phyloP scores from a whole-genome alignment of 2,329 filamentous ascomycete species.

The Lachnellula willkommii region DNA sequence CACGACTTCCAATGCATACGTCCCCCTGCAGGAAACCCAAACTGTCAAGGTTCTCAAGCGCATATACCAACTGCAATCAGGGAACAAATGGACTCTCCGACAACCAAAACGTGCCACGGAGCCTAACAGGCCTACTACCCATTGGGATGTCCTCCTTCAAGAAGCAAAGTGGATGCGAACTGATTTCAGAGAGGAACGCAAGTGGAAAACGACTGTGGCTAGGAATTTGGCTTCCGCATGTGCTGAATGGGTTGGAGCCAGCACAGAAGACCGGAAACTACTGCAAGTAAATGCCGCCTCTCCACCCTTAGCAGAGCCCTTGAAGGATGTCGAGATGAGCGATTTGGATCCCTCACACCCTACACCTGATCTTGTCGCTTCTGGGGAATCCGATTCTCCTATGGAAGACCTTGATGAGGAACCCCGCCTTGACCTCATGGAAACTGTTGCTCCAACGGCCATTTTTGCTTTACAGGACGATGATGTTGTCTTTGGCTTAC shows the following conservation, averaged over 20 bases:
- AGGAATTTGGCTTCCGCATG: constrained; percentile 77
- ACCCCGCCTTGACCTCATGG: constrained; percentile 29
- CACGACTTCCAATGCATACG: constrained; percentile 76
- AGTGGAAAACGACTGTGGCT: constrained; percentile 83
- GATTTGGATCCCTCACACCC: constrained; percentile 37
- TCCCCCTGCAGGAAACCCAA: constrained; percentile 79
- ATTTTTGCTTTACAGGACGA: constrained; percentile 80
- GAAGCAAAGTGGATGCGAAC: constrained; percentile 99
- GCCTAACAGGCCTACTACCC: constrained; percentile 67
- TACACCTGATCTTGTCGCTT: constrained; percentile 64
- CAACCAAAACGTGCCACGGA: constrained; percentile 83
- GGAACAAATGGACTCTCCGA: constrained; percentile 86
- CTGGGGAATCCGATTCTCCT: constrained; percentile 54
- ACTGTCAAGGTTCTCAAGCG: constrained; percentile 80
- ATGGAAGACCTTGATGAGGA: constrained; percentile 39
- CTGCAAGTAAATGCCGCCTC: constrained; percentile 64
- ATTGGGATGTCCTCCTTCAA: constrained; percentile 80
- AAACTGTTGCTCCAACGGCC: constrained; percentile 61
- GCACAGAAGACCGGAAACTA: constrained; percentile 54
- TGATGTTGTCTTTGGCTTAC: constrained; percentile 73
- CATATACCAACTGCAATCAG: constrained; percentile 86
- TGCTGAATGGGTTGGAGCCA: constrained; percentile 70
- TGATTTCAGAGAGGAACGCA: constrained; percentile 88
- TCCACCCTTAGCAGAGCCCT: constrained; percentile 29
- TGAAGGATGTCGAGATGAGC: constrained; percentile 32